Evolutionary conservation across 108 stramenopile genomes (phyloP), one percentile per base, ranked within the genome.

Genomic region (Hondaea fermentalgiana): DNA sequence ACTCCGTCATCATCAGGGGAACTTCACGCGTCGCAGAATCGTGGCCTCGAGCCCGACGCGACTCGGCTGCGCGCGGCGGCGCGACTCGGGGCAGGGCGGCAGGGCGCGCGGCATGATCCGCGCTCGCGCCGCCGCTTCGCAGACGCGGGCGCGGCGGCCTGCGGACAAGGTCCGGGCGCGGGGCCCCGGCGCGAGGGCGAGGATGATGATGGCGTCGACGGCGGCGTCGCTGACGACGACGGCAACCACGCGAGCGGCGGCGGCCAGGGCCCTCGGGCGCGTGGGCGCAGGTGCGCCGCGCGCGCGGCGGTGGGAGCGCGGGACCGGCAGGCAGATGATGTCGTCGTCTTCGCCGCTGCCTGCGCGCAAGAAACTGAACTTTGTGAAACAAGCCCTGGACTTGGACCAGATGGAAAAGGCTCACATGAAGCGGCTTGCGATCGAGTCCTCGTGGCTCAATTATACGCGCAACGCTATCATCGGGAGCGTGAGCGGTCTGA

Each of bases 381-480:
- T 69, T 12, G 35, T 10, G 35, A 17, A 42, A 12, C 64, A 23
- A 8, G 35, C 64, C 10, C n/a, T 83, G 76, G 76, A 83, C 49
- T 43, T 12, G 49, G 51, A 53, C 51, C 49, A 23, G 17, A 83
- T 53, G 76, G 51, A 83, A 3, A 47, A 53, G 49, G 76, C 45
- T 2, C 76, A 83, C 51, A 12, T 53, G 49, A 53, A 53, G 49
- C 4, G 76, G 25, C 76, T 83, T 12, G 45, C 76, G 49, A 47
- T 83, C 25, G 76, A 83, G 76, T 25, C 76, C 49, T 83, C 76
- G 45, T 83, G 76, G 76, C 51, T 83, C 3, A 83, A 83, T 45
- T 83, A 53, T 17, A 83, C 76, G 45, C 76, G 76, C 19, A 83
- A 83, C 51, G 76, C 76, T 17, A 53, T 47, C 76, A 83, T 83